These are phyloP conservation scores for Aspergillus tamarii DNA, from an alignment of 2,329 filamentous ascomycete genomes.

Conservation along the genomic window DNA sequence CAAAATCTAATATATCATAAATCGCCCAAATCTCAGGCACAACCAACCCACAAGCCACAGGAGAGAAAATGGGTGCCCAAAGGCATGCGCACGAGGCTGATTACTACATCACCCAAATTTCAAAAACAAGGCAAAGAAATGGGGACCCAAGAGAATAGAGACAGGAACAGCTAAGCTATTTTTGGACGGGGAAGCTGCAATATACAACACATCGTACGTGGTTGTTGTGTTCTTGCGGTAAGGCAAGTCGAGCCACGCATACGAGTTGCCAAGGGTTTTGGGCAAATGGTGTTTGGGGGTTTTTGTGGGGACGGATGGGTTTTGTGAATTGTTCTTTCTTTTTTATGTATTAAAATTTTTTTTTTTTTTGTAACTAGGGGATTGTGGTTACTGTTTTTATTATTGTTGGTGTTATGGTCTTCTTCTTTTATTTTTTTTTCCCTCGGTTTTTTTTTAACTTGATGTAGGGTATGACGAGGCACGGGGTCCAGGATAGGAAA, in stretches of 20 bases:
- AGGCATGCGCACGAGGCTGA: background rate
- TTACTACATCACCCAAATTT: background rate
- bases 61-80: background rate
- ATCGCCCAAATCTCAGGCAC: background rate
- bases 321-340: background rate
- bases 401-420: background rate
- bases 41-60: background rate
- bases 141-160: no score
- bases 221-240: constrained; percentile 2
- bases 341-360: no score
- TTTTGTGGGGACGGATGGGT: background rate
- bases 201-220: constrained; percentile 7
- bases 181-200: background rate
- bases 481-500: background rate
- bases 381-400: background rate
- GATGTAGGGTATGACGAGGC: background rate
- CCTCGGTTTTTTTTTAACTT: background rate
- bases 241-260: background rate
- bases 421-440: background rate
- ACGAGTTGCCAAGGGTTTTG: background rate
- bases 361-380: no score
- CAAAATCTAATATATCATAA: background rate
- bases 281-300: background rate
- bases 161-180: background rate
- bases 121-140: background rate